phyloP scores from a whole-genome alignment of 2,329 filamentous ascomycete genomes.

The Xylaria multiplex region DNA sequence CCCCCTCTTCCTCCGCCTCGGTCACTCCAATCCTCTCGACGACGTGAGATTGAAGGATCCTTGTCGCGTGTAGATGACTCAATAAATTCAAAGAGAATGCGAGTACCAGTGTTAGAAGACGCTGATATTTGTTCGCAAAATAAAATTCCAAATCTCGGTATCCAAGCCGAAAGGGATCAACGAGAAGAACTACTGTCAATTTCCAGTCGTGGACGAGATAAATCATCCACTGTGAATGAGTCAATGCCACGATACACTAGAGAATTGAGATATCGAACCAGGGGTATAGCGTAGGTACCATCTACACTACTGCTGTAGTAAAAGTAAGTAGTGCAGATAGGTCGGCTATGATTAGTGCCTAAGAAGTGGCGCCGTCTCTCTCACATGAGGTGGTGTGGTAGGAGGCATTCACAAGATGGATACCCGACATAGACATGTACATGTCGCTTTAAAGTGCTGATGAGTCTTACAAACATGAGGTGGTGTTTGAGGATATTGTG shows the following conservation, averaged over 20 bases:
- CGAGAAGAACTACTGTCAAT: not conserved
- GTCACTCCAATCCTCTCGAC: conserved; percentile 2
- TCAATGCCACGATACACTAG: conserved; percentile 6
- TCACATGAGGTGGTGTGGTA: not conserved
- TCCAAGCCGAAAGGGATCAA: conserved; percentile 1
- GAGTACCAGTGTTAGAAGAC: not conserved
- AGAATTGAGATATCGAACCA: conserved; percentile 2
- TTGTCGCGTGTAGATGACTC: conserved; percentile 2
- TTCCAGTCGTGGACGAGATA: conserved; percentile 13
- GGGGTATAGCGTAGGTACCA: conserved; percentile 2
- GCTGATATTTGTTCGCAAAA: not conserved
- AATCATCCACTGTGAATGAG: conserved; percentile 20
- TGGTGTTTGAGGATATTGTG: not conserved
- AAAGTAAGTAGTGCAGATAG: not conserved
- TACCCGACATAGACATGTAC: too few relatives aligned
- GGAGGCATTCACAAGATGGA: not conserved
- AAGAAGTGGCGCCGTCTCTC: conserved; percentile 2
- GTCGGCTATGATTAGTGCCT: conserved; percentile 13
- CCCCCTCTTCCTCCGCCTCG: conserved; percentile 6
- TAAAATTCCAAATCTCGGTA: not conserved
- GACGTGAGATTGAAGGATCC: not conserved
- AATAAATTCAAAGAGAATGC: not conserved
- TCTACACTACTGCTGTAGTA: not conserved
- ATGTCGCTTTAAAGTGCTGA: not conserved
- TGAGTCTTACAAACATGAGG: not conserved